A percentile compares a stretch with the other conserved stretches of the same genome.
Conservation (phyloP, 495 filamentous ascomycete species). For the Trichoderma reesei region DNA sequence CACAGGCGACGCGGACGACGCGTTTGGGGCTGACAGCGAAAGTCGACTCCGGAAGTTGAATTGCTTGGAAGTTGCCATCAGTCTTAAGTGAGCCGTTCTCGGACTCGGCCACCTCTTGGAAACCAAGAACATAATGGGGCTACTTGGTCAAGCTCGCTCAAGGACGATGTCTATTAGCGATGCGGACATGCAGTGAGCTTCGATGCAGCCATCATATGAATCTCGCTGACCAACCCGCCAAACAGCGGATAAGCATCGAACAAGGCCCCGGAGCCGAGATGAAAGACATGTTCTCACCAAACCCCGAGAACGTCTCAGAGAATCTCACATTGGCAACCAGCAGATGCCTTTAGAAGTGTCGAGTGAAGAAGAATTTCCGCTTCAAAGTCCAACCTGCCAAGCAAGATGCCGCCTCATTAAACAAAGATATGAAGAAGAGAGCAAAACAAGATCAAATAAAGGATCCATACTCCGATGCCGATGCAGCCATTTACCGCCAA, state of each 20-base stretch:
- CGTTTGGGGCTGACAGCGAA: constrained; percentile 44
- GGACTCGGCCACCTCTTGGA: not conserved
- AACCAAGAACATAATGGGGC: not conserved
- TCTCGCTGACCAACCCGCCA: not conserved
- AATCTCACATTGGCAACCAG: not conserved
- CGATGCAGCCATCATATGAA: not conserved
- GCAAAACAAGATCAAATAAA: not conserved
- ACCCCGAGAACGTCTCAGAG: not conserved
- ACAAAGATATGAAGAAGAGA: not conserved
- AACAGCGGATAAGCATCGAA: not conserved
- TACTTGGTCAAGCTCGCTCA: not conserved
- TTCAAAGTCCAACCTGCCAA: not conserved
- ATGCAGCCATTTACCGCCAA: constrained; percentile 4
- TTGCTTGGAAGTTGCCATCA: constrained; percentile 55
- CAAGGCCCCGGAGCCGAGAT: not conserved
- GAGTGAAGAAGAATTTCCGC: not conserved
- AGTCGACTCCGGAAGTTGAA: constrained; percentile 54
- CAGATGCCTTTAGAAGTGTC: not conserved
- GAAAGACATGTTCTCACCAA: not conserved
- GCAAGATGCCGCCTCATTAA: not conserved
- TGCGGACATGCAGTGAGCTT: not conserved
- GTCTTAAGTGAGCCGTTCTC: constrained; percentile 35
- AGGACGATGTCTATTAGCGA: not conserved
- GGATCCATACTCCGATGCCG: not conserved
- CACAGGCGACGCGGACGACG: constrained; percentile 31